Conservation (phyloP, 495 filamentous ascomycete genomes). For the Opeltia flavorubescens region DNA sequence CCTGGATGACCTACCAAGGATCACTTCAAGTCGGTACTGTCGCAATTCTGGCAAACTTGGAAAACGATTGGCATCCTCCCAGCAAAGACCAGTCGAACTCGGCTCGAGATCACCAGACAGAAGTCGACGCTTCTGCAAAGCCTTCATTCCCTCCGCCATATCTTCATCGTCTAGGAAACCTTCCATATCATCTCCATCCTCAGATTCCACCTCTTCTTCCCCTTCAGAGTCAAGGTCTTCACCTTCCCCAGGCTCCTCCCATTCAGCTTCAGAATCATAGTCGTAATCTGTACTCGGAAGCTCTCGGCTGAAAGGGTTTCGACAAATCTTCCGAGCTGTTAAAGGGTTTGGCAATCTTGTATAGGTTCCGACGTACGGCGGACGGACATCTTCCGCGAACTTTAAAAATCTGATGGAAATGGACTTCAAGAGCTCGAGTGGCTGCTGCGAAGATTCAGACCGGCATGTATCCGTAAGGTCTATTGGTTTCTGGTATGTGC, state of each 20-base stretch:
- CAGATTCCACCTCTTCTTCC: conserved; percentile 55
- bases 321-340: conserved; percentile 43
- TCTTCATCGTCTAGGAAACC: conserved; percentile 40
- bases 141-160: conserved; percentile 16
- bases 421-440: conserved; percentile 39
- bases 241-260: conserved; percentile 72
- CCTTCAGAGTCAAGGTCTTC: conserved; percentile 65
- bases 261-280: conserved; percentile 94
- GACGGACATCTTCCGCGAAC: conserved; percentile 78
- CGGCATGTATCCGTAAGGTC: conserved; percentile 22
- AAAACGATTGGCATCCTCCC: conserved; percentile 43
- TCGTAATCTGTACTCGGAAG: conserved; percentile 73
- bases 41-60: conserved; percentile 28
- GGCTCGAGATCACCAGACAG: conserved; percentile 64
- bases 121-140: conserved; percentile 25
- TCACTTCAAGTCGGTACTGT: conserved; percentile 55
- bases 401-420: conserved; percentile 65
- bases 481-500: conserved; percentile 29
- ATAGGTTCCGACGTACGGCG: conserved; percentile 79
- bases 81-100: conserved; percentile 62
- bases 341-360: conserved; percentile 38
- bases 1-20: conserved; percentile 41
- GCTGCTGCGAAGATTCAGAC: conserved; percentile 18
- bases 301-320: conserved; percentile 49
- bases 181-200: conserved; percentile 41